A percentile compares a stretch with the other conserved stretches of the same genome.
Evolutionary conservation across 2,329 filamentous ascomycete genomes (phyloP).

Genomic region (Pseudophaeomoniella oleicola): DNA sequence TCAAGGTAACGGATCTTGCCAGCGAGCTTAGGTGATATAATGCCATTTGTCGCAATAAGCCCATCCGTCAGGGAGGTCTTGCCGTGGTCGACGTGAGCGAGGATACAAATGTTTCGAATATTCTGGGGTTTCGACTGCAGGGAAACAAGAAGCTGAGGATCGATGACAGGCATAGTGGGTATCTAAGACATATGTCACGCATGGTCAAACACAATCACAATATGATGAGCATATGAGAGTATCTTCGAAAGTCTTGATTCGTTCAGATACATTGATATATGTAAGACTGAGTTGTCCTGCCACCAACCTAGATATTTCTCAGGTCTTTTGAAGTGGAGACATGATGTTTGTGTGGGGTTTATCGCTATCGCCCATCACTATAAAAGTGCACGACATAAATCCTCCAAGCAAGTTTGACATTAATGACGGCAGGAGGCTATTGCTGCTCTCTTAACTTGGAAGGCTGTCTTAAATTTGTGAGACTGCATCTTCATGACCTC

Average conservation of each 20-base stretch:
- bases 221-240: neutral
- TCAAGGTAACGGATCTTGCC: conserved; percentile 97
- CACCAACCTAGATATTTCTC: neutral
- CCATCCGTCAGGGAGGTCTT: conserved; percentile 96
- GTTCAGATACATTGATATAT: too few species aligned
- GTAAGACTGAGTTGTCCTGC: neutral
- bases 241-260: neutral
- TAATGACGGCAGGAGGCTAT: too few species aligned
- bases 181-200: conserved; percentile 3
- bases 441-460: too few species aligned
- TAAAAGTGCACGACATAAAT: too few species aligned
- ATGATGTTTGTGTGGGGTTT: too few species aligned
- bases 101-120: conserved; percentile 92
- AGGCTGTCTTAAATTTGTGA: too few species aligned
- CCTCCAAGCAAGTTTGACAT: too few species aligned
- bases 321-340: too few species aligned
- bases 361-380: too few species aligned
- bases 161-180: conserved; percentile 73
- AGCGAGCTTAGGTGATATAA: conserved; percentile 93
- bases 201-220: conserved; percentile 2
- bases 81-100: conserved; percentile 95
- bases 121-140: conserved; percentile 78
- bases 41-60: conserved; percentile 94
- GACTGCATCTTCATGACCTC: too few species aligned
- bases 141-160: conserved; percentile 74